phyloP scores from a whole-genome alignment of 768 basidiomycete genomes.

The Psilocybe tampanensis region DNA sequence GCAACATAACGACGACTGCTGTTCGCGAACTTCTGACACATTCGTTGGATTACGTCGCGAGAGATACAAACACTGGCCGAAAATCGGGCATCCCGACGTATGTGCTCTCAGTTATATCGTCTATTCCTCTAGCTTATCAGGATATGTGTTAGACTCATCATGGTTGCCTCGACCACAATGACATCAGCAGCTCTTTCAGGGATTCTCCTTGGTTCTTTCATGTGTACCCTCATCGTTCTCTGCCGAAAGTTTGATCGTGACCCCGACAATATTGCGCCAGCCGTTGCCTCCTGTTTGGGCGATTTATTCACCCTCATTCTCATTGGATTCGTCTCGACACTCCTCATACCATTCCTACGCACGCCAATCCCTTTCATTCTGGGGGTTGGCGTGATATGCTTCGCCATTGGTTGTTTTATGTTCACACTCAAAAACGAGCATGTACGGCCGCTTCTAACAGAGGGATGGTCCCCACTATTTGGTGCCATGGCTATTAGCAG shows the following conservation, averaged over 20 bases:
- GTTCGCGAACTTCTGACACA: constrained; percentile 20
- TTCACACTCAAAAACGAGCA: constrained; percentile 66
- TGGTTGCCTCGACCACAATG: constrained; percentile 81
- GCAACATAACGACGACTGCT: constrained; percentile 17
- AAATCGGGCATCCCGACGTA: constrained; percentile 40
- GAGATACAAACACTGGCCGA: constrained; percentile 27
- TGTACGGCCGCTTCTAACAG: constrained; percentile 70
- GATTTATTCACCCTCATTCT: constrained; percentile 90
- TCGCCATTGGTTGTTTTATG: constrained; percentile 50
- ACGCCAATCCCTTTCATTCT: constrained; percentile 67
- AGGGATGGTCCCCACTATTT: constrained; percentile 91
- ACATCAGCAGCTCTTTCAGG: constrained; percentile 78
- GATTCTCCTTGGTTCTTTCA: constrained; percentile 86
- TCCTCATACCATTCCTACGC: constrained; percentile 67
- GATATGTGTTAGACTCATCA: constrained; percentile 57
- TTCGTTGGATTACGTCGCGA: constrained; percentile 18
- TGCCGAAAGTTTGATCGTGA: constrained; percentile 78
- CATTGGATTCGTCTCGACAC: constrained; percentile 70
- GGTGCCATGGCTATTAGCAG: constrained; percentile 89
- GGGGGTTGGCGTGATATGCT: constrained; percentile 48
- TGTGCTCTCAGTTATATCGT: constrained; percentile 13
- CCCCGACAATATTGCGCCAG: constrained; percentile 97
- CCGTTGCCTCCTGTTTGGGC: constrained; percentile 89
- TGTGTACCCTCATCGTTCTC: constrained; percentile 80
- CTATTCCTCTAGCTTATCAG: constrained; percentile 1